Evolutionary conservation across 2,329 filamentous ascomycete genomes (phyloP), one percentile per base, ranked within the genome.

Genomic region (Triangularia verruculosa): DNA sequence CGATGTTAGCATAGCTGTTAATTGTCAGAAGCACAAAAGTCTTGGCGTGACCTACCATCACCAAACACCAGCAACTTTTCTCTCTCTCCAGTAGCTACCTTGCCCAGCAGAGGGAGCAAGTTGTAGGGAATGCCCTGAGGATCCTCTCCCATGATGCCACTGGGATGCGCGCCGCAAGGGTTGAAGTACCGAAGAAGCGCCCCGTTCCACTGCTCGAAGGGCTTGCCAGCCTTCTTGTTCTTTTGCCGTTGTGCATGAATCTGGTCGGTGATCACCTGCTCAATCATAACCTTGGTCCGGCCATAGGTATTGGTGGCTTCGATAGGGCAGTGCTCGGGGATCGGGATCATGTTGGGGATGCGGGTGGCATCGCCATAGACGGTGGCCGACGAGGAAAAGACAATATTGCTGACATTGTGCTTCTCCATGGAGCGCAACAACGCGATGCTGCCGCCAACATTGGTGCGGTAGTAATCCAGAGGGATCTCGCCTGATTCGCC

Each of bases 281-380:
- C 95, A 67, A 97, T 93, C 70, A 89, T 91, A 73, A 91, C 89
- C 83, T 99, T 99, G 69, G 95, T 99, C 79, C 92, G 92, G 68
- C 95, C 96, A 79, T 99, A 99, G 25, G 94, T 93, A 83, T 98
- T 99, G 70, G 95, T 99, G 13, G 95, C 92, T 59, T 93, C 94
- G 67, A 96, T 92, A 65, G 96, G 95, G 84, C 95, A 99, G 78
- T 91, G 83, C 81, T 99, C 95, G 59, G 95, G 95, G 74, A 99
- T 99, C 68, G 95, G 95, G 70, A 99, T 99, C 95, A 99, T 99
- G 84, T 96, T 90, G 70, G 90, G 88, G 80, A 97, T 92, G 75
- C 93, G 91, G 54, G 95, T 98, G 61, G 94, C 95, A 78, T 99
- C 96, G 75, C 95, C 95, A 78, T 99, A 99, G 70, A 99, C 95